Percentiles rank a stretch among this genome's conserved stretches.
Evolutionary conservation across 1,284 basidiomycete genomes (phyloP).

Genomic region (Ustilago trichophora): DNA sequence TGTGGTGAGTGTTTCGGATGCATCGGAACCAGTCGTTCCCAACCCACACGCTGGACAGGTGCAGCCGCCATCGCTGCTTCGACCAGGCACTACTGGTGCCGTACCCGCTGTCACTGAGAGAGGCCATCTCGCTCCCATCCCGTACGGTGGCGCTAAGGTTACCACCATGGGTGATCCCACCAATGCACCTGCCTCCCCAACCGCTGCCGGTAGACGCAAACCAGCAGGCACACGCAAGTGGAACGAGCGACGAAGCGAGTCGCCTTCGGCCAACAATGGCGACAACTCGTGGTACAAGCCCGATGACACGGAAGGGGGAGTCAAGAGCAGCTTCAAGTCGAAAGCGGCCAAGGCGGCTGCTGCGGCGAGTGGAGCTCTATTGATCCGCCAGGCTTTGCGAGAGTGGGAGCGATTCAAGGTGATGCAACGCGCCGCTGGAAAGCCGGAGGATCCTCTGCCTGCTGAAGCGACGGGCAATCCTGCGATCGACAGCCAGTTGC

Average conservation of each 20-base stretch:
- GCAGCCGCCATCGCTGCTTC: slow-evolving; percentile 16
- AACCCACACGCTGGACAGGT: slow-evolving; percentile 1
- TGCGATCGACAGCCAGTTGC: slow-evolving; percentile 23
- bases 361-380: slow-evolving; percentile 38
- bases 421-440: slow-evolving; percentile 41
- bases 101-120: slow-evolving; percentile 19
- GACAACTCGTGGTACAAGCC: slow-evolving; percentile 36
- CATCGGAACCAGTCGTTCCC: not conserved
- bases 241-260: slow-evolving; percentile 28
- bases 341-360: slow-evolving; percentile 25
- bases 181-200: slow-evolving; percentile 11
- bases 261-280: slow-evolving; percentile 7
- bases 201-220: slow-evolving; percentile 2
- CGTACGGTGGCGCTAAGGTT: slow-evolving; percentile 1
- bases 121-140: slow-evolving; percentile 4
- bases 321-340: slow-evolving; percentile 21
- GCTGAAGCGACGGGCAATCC: slow-evolving; percentile 38
- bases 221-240: slow-evolving; percentile 29
- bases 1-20: not conserved
- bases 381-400: slow-evolving; percentile 39
- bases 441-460: slow-evolving; percentile 47
- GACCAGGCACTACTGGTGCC: slow-evolving; percentile 18
- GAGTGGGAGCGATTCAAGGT: slow-evolving; percentile 55
- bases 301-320: slow-evolving; percentile 7
- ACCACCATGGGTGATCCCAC: slow-evolving; percentile 19